Conservation (phyloP, 805 yeast species). For the Cyberlindnera meyerae region DNA sequence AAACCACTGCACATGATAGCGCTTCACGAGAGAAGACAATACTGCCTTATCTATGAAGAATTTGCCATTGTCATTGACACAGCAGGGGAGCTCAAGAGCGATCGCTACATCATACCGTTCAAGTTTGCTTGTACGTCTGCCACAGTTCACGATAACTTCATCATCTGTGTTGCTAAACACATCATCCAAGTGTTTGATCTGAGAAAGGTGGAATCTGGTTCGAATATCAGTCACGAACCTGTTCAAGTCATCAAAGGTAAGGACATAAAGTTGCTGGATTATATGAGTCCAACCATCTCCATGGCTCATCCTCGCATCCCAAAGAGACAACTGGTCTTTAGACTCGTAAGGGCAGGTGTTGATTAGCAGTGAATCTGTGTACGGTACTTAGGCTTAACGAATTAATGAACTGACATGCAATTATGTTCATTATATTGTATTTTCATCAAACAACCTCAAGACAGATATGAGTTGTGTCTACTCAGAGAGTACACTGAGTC, state of each 20-base stretch:
- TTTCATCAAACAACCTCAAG: neutral
- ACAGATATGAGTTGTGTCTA: slow-evolving; percentile 15
- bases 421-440: neutral
- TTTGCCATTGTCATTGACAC: slow-evolving; percentile 64
- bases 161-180: slow-evolving; percentile 57
- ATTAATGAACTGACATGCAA: neutral
- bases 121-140: slow-evolving; percentile 38
- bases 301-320: slow-evolving; percentile 63
- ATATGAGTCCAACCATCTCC: slow-evolving; percentile 35
- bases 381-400: neutral
- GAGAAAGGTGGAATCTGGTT: no score
- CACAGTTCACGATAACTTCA: slow-evolving; percentile 39
- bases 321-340: slow-evolving; percentile 58
- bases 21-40: slow-evolving; percentile 46
- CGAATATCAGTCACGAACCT: slow-evolving; percentile 39
- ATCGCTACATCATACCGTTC: slow-evolving; percentile 35
- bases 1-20: slow-evolving; percentile 62
- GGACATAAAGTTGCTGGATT: slow-evolving; percentile 46
- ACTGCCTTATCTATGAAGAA: slow-evolving; percentile 63
- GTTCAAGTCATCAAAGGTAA: slow-evolving; percentile 71
- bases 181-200: slow-evolving; percentile 66
- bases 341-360: slow-evolving; percentile 22
- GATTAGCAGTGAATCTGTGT: no score
- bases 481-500: slow-evolving; percentile 18
- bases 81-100: slow-evolving; percentile 46